These are phyloP conservation scores for Serendipita sp. DNA, from an alignment of 768 basidiomycete genomes.

Conservation along the genomic window DNA sequence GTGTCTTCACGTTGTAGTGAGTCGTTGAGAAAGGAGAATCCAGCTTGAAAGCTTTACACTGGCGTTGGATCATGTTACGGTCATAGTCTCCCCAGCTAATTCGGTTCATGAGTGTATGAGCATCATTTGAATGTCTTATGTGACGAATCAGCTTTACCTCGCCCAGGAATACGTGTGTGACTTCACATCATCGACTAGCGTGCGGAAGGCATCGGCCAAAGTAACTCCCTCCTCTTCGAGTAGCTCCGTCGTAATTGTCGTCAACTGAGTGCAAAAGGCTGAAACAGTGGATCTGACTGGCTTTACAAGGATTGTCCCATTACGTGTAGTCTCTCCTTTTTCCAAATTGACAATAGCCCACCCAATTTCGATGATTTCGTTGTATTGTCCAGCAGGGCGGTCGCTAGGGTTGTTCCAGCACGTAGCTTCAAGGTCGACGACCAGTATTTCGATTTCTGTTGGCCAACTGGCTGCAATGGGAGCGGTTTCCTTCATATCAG, in stretches of 20 bases:
- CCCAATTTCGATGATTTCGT: conserved; percentile 3
- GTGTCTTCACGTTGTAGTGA: background rate
- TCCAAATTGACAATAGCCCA: conserved; percentile 2
- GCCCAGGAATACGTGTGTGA: background rate
- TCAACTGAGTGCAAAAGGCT: background rate
- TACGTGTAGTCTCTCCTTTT: background rate
- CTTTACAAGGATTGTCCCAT: background rate
- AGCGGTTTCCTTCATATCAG: background rate
- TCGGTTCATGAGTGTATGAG: background rate
- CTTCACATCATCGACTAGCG: background rate
- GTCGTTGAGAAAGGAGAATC: background rate
- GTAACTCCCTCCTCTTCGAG: background rate
- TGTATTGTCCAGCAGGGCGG: background rate
- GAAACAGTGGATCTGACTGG: background rate
- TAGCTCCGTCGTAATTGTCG: background rate
- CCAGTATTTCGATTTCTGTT: background rate
- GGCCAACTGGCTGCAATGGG: background rate
- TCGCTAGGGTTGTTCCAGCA: background rate
- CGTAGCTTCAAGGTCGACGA: background rate
- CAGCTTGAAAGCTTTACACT: background rate
- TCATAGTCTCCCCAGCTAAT: conserved; percentile 2
- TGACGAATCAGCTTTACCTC: background rate
- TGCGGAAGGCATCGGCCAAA: background rate
- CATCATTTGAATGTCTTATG: too few species aligned
- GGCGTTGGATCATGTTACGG: background rate